Evolutionary conservation across 116 monocot species (phyloP).

Genomic region (Posidonia oceanica): DNA sequence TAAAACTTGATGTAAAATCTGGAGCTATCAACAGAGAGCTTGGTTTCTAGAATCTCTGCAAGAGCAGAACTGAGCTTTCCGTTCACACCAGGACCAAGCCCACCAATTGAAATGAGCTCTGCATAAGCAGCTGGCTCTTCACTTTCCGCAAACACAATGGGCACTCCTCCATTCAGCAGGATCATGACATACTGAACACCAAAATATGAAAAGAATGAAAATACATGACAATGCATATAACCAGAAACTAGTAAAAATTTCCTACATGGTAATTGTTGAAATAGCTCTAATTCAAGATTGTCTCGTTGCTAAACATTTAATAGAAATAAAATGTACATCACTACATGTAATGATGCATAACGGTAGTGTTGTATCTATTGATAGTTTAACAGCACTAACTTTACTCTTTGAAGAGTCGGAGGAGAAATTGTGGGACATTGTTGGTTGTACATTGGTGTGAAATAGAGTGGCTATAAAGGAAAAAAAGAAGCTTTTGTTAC

Average conservation of each 20-base stretch:
- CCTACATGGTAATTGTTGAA: background rate
- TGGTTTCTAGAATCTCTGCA: constrained; percentile 77
- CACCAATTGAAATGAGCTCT: constrained; percentile 83
- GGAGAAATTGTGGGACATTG: too few species aligned
- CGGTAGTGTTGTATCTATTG: too few species aligned
- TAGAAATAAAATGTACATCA: too few species aligned
- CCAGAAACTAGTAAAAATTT: background rate
- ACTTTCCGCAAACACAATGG: constrained; percentile 69
- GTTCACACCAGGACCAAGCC: constrained; percentile 64
- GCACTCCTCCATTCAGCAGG: constrained; percentile 66
- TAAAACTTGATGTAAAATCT: constrained; percentile 90
- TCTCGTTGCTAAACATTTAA: too few species aligned
- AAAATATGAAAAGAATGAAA: background rate
- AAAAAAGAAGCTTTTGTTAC: too few species aligned
- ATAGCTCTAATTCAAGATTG: too few species aligned
- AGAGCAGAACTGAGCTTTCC: constrained; percentile 73
- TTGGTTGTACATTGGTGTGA: too few species aligned
- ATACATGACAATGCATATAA: background rate
- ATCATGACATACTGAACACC: constrained; percentile 79
- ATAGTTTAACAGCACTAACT: too few species aligned
- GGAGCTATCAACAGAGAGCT: constrained; percentile 50
- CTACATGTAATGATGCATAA: too few species aligned
- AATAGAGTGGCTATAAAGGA: too few species aligned
- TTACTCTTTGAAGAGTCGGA: too few species aligned
- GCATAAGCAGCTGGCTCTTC: constrained; percentile 92